These are phyloP conservation scores for Physcia stellaris DNA, from an alignment of 495 filamentous ascomycete species.

Conservation along the genomic window DNA sequence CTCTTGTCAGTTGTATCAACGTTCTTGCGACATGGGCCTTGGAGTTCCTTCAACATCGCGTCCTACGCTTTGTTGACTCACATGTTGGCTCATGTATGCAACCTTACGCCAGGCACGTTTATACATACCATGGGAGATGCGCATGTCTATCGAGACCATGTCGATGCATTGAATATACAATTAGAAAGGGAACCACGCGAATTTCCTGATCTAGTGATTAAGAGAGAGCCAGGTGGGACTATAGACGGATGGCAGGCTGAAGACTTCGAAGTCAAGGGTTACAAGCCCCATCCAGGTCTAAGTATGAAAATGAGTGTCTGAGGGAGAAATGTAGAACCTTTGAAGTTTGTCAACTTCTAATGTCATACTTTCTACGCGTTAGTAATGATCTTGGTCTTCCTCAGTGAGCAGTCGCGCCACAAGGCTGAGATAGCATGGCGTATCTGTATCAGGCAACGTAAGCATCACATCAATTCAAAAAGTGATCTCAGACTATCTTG, in stretches of 20 bases:
- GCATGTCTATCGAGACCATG: conserved; percentile 87
- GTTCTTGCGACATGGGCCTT: conserved; percentile 93
- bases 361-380: too few species aligned
- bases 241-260: conserved; percentile 76
- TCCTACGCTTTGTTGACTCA: conserved; percentile 85
- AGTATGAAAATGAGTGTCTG: conserved; percentile 97
- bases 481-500: too few species aligned
- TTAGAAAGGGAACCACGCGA: conserved; percentile 62
- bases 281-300: conserved; percentile 79
- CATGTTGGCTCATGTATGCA: conserved; percentile 80
- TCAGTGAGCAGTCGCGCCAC: too few species aligned
- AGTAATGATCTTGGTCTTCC: too few species aligned
- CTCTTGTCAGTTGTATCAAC: conserved; percentile 79
- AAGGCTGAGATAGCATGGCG: too few species aligned
- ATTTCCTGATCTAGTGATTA: conserved; percentile 67
- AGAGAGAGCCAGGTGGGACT: conserved; percentile 46
- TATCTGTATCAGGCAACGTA: too few species aligned
- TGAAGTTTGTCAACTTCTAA: too few species aligned
- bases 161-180: conserved; percentile 73
- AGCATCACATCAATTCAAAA: too few species aligned
- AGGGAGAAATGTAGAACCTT: too few species aligned
- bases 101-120: conserved; percentile 67
- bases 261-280: conserved; percentile 79
- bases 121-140: conserved; percentile 94
- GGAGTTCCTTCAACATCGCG: conserved; percentile 96